These are phyloP conservation scores for Smallanthus sonchifolius DNA, from an alignment of 129 eudicot genomes.

Conservation along the genomic window DNA sequence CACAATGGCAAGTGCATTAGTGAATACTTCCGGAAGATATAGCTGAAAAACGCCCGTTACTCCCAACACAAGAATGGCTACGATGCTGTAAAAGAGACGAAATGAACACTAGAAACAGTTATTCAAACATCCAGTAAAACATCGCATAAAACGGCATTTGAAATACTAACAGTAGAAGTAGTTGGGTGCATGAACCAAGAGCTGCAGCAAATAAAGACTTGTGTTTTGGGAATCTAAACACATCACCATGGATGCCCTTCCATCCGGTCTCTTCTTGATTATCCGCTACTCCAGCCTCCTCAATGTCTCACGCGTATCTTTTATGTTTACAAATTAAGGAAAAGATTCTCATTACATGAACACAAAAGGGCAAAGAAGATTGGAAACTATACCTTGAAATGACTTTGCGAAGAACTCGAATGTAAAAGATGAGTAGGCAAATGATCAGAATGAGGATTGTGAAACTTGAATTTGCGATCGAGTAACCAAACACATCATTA, in stretches of 20 bases:
- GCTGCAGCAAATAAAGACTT: conserved; percentile 44
- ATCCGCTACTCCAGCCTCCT: conserved; percentile 30
- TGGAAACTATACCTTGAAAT: conserved; percentile 37
- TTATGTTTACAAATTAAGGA: not conserved
- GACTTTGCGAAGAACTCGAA: conserved; percentile 50
- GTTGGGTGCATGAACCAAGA: conserved; percentile 57
- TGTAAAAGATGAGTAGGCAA: conserved; percentile 31
- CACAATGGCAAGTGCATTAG: conserved; percentile 41
- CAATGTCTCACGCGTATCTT: conserved; percentile 59
- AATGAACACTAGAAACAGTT: no score
- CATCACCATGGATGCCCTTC: conserved; percentile 68
- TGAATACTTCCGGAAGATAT: conserved; percentile 44
- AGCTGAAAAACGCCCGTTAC: conserved; percentile 28
- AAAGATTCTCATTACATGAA: not conserved
- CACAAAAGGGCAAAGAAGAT: not conserved
- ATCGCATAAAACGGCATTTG: not conserved
- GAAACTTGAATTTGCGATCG: conserved; percentile 48
- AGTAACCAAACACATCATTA: conserved; percentile 31
- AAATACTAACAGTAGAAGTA: conserved; percentile 47
- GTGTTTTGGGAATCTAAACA: conserved; percentile 31
- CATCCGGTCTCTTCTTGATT: conserved; percentile 56
- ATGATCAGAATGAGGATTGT: conserved; percentile 43
- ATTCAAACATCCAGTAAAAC: no score
- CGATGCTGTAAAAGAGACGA: conserved; percentile 33
- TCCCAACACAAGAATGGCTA: conserved; percentile 44